Conservation (phyloP, 2,329 filamentous ascomycete species). For the Fusarium caatingaense region DNA sequence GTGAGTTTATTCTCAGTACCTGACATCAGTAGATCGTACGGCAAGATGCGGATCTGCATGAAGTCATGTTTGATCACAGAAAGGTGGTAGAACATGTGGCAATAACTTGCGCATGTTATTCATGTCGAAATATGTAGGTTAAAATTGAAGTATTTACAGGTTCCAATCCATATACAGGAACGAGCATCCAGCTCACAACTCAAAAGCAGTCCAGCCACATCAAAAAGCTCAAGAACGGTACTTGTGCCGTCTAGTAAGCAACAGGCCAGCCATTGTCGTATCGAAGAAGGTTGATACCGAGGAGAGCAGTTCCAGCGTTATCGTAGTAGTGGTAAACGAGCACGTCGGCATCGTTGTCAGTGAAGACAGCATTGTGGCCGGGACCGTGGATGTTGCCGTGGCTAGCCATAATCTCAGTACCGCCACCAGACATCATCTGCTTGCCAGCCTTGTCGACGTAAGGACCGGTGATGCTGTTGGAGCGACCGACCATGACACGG, state of each 20-base stretch:
- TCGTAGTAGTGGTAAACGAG: conserved; percentile 50
- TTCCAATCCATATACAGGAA: conserved; percentile 12
- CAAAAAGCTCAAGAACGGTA: neutral
- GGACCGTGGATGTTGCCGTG: conserved; percentile 48
- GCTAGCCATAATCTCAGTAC: conserved; percentile 47
- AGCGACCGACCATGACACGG: conserved; percentile 50
- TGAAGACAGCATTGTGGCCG: conserved; percentile 49
- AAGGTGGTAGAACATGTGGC: too few species aligned
- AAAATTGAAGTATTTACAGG: conserved; percentile 13
- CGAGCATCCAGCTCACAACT: neutral
- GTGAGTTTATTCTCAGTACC: neutral
- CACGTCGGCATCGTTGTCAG: conserved; percentile 48
- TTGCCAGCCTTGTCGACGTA: conserved; percentile 45
- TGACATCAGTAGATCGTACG: neutral
- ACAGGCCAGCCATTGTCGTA: conserved; percentile 49
- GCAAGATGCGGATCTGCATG: neutral
- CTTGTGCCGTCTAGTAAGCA: conserved; percentile 37
- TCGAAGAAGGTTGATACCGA: conserved; percentile 49
- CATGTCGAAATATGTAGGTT: neutral
- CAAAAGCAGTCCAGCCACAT: neutral
- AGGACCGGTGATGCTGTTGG: conserved; percentile 45
- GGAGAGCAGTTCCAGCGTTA: conserved; percentile 37
- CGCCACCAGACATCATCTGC: conserved; percentile 47
- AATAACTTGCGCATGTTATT: neutral
- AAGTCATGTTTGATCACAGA: neutral